Base-by-base conservation (phyloP, 2,329 filamentous ascomycete genomes). In the Claviceps paspali region DNA sequence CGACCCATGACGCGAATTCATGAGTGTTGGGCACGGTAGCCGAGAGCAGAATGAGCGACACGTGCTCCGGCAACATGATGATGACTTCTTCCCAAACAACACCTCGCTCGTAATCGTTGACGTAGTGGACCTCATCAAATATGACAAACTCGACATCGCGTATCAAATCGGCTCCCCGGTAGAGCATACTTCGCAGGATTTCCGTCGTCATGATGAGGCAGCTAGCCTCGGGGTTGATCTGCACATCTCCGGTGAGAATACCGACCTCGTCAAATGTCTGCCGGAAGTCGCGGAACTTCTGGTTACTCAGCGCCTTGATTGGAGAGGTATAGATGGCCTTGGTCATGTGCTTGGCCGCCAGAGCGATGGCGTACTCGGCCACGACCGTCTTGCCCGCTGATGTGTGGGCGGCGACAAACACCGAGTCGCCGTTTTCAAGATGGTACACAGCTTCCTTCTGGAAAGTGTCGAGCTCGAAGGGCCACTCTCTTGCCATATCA, bases 71-170 rank as follows among this genome's bases (percentile, higher is more conserved):
- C 38, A 98, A 69, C 91, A 98, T 96, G 51, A 98, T 98, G 52
- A 98, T 98, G 50, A 98, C 91, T 59, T 98, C 91, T 59, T 98
- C 91, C 91, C 91, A 98, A 0, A 98, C 91, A 5, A 98, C 91
- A 51, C 91, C 91, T 60, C 91, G 75, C 56, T 96, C 91, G 19
- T 82, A 71, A 55, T 98, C 91, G 53, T 96, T 98, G 46, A 98
- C 88, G 54, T 98, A 98, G 60, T 98, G 91, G 2, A 98, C 91
- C 59, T 98, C 91, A 51, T 98, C 91, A 44, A 98, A 98, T 34
- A 98, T 95, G 48, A 98, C 91, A 55, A 93, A 98, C 47, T 98
- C 91, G 7, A 98, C 91, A 53, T 98, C 91, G 48, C 91, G 76
- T 47, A 98, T 95, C 12, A 98, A 62, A 62, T 98, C 91, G 5